Evolutionary conservation across 2,329 filamentous ascomycete species (phyloP), one percentile per base, ranked within the genome.

Genomic region (Aspergillus udagawae): DNA sequence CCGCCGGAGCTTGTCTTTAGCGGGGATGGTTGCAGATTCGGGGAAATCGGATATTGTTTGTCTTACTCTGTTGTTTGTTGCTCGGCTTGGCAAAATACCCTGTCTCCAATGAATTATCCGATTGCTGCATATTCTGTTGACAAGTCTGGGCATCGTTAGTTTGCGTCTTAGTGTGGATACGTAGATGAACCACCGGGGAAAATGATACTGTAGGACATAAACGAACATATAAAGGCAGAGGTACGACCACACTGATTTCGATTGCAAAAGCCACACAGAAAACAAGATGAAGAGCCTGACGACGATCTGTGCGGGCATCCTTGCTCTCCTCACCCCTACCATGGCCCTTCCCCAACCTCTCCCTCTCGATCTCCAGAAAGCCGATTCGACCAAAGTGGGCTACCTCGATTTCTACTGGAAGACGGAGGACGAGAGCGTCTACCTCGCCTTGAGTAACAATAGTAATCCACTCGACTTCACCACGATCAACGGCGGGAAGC

Each of bases 371-470:
- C 32, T 17, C 32, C 32, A 17, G 5, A 58, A 44, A 25, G 50
- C 52, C 10, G 53, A 58, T n/a, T 4, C 48, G 3, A 29, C 25
- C 1, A 62, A 62, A 32, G 60, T 52, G 4, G 58, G 60, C 7
- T 62, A 62, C 25, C 53, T 62, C 2, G 53, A 41, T 0, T 55
- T 60, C 2, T 62, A 62, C 57, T 62, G 60, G 60, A 62, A 51
- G 5, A 62, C 58, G 1, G 51, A 54, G 1, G 53, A 60, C 20
- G 60, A 62, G 32, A 62, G 60, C 45, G 58, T 62, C 20, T 60
- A 56, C 45, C 58, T 55, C 29, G 45, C 60, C 4, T 44, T 62
- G 12, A 62, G 60, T 25, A 41, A 55, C 50, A 62, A 60, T 25
- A 47, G 51, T 20, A 51, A 56, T 20, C 58, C 60, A 0, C 12